Base-by-base conservation (phyloP, 2,329 filamentous ascomycete species). In the Cladorrhinum sp. region DNA sequence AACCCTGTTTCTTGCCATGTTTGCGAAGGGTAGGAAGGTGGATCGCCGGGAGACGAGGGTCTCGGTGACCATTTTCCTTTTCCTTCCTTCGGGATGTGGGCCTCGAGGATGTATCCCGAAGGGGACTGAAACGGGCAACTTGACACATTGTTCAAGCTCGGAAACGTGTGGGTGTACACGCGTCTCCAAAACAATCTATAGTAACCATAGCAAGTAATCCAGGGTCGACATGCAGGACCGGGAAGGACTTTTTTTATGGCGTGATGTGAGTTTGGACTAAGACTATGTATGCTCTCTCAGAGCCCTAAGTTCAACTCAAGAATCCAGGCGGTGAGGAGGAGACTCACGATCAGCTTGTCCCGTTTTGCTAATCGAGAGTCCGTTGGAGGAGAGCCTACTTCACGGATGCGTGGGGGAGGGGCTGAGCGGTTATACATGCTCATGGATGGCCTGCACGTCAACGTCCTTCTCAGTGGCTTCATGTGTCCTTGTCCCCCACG, bases 1-100 rank as follows among this genome's bases (percentile, higher is more conserved):
- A 56, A 52, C 36, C 13, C 38, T 57, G 29, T 54, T 45, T 61
- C 55, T 23, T 29, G 38, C 16, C 41, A 45, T 45, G n/a, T 7
- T 45, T 36, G n/a, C 38, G 36, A 53, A 53, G 22, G 41, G n/a
- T 22, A 36, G 27, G 27, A 22, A 54, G n/a, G 36, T 20, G 12
- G 45, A 54, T 55, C 41, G 29, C 57, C 57, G 32, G 55, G 49
- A 55, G 32, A 29, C 45, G 16, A 27, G 57, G 36, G 49, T 45
- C 53, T 49, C 24, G 36, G 53, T 29, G 52, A 55, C 52, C 52
- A 55, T 56, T 49, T 49, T 50, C 41, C 13, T 50, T 50, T 50
- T 22, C 13, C 25, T 23, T 56, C 18, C 41, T 45, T 56, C 38
- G 38, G 53, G 53, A 56, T 56, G 53, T 56, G 38, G 53, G 53